A percentile compares a stretch with the other conserved stretches of the same genome.
phyloP scores from a whole-genome alignment of 305 asterid genomes.

The Fraxinus platypoda region DNA sequence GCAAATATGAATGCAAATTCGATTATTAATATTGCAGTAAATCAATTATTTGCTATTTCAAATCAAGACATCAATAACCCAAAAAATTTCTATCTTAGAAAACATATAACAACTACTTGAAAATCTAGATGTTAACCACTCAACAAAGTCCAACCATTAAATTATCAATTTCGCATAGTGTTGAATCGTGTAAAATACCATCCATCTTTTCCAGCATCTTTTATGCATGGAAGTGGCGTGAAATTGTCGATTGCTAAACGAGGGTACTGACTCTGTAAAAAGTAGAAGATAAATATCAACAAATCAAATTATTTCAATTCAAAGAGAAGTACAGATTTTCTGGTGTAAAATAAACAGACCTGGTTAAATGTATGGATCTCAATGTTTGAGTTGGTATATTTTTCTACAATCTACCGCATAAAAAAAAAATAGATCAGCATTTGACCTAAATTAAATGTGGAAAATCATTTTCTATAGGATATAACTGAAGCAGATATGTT shows the following conservation, averaged over 20 bases:
- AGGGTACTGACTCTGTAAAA: slow-evolving; percentile 89
- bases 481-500: neutral
- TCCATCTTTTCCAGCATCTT: slow-evolving; percentile 79
- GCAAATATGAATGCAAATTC: neutral
- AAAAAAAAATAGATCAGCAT: slow-evolving; percentile 21
- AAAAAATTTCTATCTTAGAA: neutral
- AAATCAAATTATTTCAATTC: neutral
- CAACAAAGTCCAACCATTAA: neutral
- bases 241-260: slow-evolving; percentile 87
- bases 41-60: neutral
- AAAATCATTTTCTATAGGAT: neutral
- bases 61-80: neutral
- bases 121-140: neutral
- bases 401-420: slow-evolving; percentile 69
- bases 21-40: neutral
- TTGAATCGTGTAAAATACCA: slow-evolving; percentile 48
- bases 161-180: neutral
- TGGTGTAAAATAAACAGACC: slow-evolving; percentile 40
- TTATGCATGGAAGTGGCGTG: slow-evolving; percentile 73
- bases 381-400: slow-evolving; percentile 64
- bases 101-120: neutral
- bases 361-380: slow-evolving; percentile 92
- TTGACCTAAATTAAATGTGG: neutral
- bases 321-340: neutral
- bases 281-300: slow-evolving; percentile 19